phyloP scores from a whole-genome alignment of 2,329 filamentous ascomycete genomes.

The Camillea tinctor region DNA sequence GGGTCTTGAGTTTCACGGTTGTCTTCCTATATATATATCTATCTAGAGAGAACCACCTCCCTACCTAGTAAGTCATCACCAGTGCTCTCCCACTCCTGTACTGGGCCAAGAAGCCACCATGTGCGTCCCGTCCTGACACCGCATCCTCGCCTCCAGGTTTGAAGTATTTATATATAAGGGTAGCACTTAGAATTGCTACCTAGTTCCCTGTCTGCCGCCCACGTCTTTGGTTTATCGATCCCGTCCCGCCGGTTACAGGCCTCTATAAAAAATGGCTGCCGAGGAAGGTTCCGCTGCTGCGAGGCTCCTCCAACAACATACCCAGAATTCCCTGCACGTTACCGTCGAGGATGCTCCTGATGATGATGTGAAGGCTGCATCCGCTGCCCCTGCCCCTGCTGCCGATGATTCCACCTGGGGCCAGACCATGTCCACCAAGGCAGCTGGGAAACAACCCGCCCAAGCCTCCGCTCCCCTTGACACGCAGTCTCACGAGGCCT shows the following conservation, averaged over 20 bases:
- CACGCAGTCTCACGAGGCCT: constrained; percentile 84
- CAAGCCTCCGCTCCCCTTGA: constrained; percentile 59
- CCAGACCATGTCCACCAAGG: constrained; percentile 57
- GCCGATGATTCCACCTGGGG: constrained; percentile 44
- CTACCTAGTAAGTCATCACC: constrained; percentile 12
- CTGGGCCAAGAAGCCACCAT: background rate
- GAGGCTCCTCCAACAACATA: constrained; percentile 64
- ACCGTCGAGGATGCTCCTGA: constrained; percentile 81
- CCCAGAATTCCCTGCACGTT: constrained; percentile 50
- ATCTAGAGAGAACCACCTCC: constrained; percentile 5
- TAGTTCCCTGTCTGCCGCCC: constrained; percentile 2
- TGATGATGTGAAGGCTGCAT: constrained; percentile 67
- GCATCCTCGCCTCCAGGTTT: constrained; percentile 1
- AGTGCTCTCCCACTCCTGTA: background rate
- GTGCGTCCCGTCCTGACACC: background rate
- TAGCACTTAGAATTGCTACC: constrained; percentile 11
- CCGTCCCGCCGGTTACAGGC: constrained; percentile 11
- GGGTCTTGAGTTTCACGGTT: constrained; percentile 12
- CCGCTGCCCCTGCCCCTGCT: constrained; percentile 43
- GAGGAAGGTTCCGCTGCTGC: constrained; percentile 56
- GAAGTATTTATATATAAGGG: constrained; percentile 10
- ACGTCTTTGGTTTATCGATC: constrained; percentile 16
- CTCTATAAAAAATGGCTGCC: constrained; percentile 41
- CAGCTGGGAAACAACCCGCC: constrained; percentile 67
- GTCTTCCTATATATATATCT: constrained; percentile 7